Percentiles rank a stretch among this genome's conserved stretches.
phyloP scores from a whole-genome alignment of 108 stramenopile species.

The Pseudonitzschia pungens region DNA sequence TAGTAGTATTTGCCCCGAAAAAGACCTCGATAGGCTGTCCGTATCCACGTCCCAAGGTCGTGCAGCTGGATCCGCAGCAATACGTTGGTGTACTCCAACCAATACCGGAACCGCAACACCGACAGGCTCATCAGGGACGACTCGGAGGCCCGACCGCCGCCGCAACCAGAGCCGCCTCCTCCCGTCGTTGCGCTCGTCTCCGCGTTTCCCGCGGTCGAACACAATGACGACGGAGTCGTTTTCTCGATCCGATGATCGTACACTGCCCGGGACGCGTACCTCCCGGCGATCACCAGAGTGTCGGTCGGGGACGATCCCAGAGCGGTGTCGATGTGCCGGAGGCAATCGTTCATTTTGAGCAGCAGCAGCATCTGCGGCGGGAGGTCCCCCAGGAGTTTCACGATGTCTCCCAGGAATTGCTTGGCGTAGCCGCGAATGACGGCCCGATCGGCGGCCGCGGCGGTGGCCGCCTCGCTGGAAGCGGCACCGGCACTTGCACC shows the following conservation, averaged over 20 bases:
- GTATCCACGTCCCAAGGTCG: constrained; percentile 42
- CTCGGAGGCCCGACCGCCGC: no score
- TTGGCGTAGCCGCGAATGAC: constrained; percentile 91
- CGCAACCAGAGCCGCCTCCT: no score
- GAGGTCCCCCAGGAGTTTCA: constrained; percentile 73
- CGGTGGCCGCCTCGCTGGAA: no score
- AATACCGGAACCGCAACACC: constrained; percentile 24
- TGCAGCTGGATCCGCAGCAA: constrained; percentile 54
- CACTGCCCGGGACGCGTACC: constrained; percentile 68
- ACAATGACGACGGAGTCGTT: no score
- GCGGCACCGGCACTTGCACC: no score
- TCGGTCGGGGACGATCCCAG: constrained; percentile 82
- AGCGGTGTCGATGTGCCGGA: constrained; percentile 88
- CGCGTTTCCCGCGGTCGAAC: not conserved
- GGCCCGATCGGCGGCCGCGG: constrained; percentile 73
- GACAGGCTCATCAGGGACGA: constrained; percentile 3
- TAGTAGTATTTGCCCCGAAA: not conserved
- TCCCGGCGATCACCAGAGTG: constrained; percentile 74
- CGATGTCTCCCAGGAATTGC: constrained; percentile 84
- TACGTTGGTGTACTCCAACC: constrained; percentile 59
- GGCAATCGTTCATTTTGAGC: constrained; percentile 96
- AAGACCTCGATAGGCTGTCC: not conserved
- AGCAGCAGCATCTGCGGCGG: constrained; percentile 91
- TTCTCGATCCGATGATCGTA: constrained; percentile 35
- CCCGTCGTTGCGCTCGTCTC: no score